A percentile compares a stretch with the other conserved stretches of the same genome.
Evolutionary conservation across 2,329 filamentous ascomycete genomes (phyloP).

Genomic region (Xylariaceae sp.): DNA sequence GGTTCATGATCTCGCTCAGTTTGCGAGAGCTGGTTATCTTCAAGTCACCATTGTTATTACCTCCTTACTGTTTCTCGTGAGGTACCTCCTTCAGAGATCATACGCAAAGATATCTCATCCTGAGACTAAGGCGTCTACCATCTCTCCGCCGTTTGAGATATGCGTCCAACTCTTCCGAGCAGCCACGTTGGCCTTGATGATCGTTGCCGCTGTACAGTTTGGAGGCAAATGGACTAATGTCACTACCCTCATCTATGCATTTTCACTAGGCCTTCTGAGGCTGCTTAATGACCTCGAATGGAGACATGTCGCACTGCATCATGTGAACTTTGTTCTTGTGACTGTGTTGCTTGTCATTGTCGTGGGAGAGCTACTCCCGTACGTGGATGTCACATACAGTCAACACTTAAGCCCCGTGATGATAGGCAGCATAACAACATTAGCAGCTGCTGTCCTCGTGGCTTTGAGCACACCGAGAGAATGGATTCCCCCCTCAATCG

Average conservation of each 20-base stretch:
- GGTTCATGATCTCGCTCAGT: slow-evolving; percentile 47
- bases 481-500: slow-evolving; percentile 55
- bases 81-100: slow-evolving; percentile 44
- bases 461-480: slow-evolving; percentile 56
- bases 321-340: slow-evolving; percentile 55
- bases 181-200: slow-evolving; percentile 48
- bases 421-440: slow-evolving; percentile 45
- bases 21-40: slow-evolving; percentile 51
- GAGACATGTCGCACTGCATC: slow-evolving; percentile 55
- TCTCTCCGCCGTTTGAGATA: slow-evolving; percentile 53
- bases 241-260: slow-evolving; percentile 48
- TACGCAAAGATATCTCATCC: slow-evolving; percentile 37
- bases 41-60: slow-evolving; percentile 48
- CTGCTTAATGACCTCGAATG: slow-evolving; percentile 51
- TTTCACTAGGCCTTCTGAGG: slow-evolving; percentile 52
- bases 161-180: slow-evolving; percentile 50
- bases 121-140: slow-evolving; percentile 46
- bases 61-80: slow-evolving; percentile 47
- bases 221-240: slow-evolving; percentile 48
- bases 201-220: slow-evolving; percentile 45
- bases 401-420: slow-evolving; percentile 43
- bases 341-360: slow-evolving; percentile 46
- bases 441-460: slow-evolving; percentile 48
- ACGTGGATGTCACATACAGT: slow-evolving; percentile 46
- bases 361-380: slow-evolving; percentile 51